phyloP scores from a whole-genome alignment of 108 stramenopile species.

The Discostella stelligeroides region DNA sequence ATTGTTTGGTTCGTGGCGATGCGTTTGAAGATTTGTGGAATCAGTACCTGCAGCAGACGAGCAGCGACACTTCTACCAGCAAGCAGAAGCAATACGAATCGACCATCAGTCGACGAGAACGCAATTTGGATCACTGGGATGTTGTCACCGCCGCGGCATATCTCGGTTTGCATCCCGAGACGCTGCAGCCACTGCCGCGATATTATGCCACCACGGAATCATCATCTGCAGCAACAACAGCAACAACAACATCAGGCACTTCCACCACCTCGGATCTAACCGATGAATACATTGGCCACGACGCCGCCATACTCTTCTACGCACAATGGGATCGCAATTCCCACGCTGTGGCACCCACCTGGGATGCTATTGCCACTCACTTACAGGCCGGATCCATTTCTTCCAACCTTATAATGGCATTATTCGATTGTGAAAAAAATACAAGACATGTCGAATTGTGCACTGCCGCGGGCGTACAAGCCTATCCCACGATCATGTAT shows the following conservation, averaged over 20 bases:
- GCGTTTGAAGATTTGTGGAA: constrained; percentile 38
- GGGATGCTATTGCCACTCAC: constrained; percentile 67
- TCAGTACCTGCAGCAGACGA: constrained; percentile 33
- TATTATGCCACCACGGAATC: not conserved
- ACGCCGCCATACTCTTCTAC: constrained; percentile 86
- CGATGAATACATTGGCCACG: constrained; percentile 60
- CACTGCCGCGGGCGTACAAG: constrained; percentile 45
- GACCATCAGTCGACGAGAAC: constrained; percentile 57
- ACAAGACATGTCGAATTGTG: constrained; percentile 60
- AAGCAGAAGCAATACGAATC: constrained; percentile 40
- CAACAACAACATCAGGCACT: not conserved
- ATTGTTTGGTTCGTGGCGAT: constrained; percentile 17
- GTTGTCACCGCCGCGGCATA: constrained; percentile 77
- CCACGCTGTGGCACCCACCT: constrained; percentile 72
- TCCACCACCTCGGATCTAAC: not conserved
- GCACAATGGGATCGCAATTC: constrained; percentile 75
- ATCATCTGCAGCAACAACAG: not conserved
- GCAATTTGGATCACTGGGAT: constrained; percentile 83
- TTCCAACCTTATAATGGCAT: constrained; percentile 68
- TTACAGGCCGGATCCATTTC: constrained; percentile 60
- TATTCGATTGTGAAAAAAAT: constrained; percentile 81
- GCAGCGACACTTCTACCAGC: not conserved
- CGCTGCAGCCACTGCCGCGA: constrained; percentile 38
- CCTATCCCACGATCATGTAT: constrained; percentile 82
- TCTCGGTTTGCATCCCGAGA: constrained; percentile 59